Evolutionary conservation across 331 rosid species (phyloP).

Genomic region (Erythrophleum ivorense): DNA sequence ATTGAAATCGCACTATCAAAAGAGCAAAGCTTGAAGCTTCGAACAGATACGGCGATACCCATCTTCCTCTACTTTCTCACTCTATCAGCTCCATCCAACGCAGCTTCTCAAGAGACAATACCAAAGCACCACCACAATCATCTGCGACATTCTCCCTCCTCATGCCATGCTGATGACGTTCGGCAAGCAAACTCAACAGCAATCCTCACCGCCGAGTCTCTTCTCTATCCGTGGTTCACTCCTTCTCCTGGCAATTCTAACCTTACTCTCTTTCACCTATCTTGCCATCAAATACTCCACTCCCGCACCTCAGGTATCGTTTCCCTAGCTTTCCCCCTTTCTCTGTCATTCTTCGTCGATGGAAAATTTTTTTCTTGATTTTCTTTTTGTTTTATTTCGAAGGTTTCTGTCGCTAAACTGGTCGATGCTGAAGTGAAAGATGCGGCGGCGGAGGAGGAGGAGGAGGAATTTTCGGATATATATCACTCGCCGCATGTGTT

Average conservation of each 20-base stretch:
- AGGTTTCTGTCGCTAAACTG: constrained; percentile 41
- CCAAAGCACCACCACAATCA: neutral
- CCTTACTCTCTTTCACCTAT: constrained; percentile 73
- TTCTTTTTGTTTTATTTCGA: constrained; percentile 23
- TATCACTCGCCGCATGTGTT: constrained; percentile 82
- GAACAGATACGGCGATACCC: neutral
- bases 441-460: neutral
- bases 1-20: neutral
- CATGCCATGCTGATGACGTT: constrained; percentile 52
- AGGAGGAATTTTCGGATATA: constrained; percentile 44
- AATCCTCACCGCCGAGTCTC: constrained; percentile 41
- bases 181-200: constrained; percentile 54
- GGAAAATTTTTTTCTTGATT: neutral
- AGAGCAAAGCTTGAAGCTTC: neutral
- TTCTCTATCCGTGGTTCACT: constrained; percentile 75
- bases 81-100: neutral
- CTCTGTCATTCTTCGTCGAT: neutral
- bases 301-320: constrained; percentile 53
- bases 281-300: constrained; percentile 69
- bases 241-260: constrained; percentile 72
- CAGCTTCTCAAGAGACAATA: neutral
- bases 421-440: constrained; percentile 23
- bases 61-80: neutral
- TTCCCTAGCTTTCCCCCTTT: constrained; percentile 23
- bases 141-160: neutral